Evolutionary conservation across 495 filamentous ascomycete species (phyloP), one percentile per base, ranked within the genome.

Genomic region (Xylaria castorea): DNA sequence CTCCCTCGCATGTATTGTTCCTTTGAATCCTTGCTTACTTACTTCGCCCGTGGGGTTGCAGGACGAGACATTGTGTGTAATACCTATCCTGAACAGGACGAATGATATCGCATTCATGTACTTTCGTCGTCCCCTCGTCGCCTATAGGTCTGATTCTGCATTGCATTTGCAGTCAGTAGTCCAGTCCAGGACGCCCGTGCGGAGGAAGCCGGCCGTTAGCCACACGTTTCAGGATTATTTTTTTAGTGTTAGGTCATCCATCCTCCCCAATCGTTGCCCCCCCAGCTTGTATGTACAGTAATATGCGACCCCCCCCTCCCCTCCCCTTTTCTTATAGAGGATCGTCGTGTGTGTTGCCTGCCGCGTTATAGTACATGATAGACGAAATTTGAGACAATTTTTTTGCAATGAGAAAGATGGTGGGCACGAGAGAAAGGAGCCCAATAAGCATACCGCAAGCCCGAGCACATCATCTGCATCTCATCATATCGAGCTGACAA

Each of bases 221-320:
- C 62, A 65, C 40, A 66, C 20, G 64, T 51, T 67, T 65, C 62
- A 67, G 27, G 40, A 50, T 50, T n/a, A n/a, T n/a, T n/a, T n/a
- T 48, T 34, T n/a, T 53, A 50, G 38, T 50, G 27, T 22, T 12
- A 34, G 63, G 32, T 25, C 38, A 42, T 53, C 3, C 38, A 42
- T 53, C 3, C 38, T 34, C 25, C 46, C 64, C 27, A 53, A 53
- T 67, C 46, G 18, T 32, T 4, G 42, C 38, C 38, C 38, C 38
- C 7, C 2, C 27, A 3, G 2, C 20, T 18, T 3, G 9, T 32
- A 53, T 46, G 48, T 61, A 65, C 40, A 65, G 62, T 65, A 65
- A 50, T 65, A 48, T n/a, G 36, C 25, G 30, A 12, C 62, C 62
- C 42, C 44, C 42, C 2, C 1, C 22, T 12, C 44, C 42, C 2